phyloP scores from a whole-genome alignment of 352 stramenopile genomes.

The Halophytophthora polymorphica region DNA sequence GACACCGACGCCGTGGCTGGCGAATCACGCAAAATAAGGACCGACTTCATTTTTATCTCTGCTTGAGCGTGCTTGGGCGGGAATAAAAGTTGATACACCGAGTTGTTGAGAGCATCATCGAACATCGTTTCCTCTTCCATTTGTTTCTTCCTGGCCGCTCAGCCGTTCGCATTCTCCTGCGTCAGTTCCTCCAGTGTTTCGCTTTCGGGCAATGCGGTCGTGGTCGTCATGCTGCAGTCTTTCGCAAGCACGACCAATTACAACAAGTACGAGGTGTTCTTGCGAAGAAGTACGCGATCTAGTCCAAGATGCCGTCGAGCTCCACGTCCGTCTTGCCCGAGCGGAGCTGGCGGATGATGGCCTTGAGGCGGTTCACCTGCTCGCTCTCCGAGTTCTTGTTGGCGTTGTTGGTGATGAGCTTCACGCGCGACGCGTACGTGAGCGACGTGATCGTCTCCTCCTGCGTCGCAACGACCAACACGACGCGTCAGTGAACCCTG shows the following conservation, averaged over 20 bases:
- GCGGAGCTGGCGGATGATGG: slow-evolving; percentile 78
- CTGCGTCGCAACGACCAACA: slow-evolving; percentile 11
- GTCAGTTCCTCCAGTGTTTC: too few species aligned
- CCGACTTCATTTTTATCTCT: slow-evolving; percentile 41
- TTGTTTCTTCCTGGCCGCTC: slow-evolving; percentile 20
- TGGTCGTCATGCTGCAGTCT: neutral
- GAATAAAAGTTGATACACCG: slow-evolving; percentile 74
- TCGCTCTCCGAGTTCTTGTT: slow-evolving; percentile 87
- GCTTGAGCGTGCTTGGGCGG: slow-evolving; percentile 22
- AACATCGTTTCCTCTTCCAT: slow-evolving; percentile 13
- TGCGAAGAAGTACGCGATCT: neutral
- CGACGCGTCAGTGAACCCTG: slow-evolving; percentile 2
- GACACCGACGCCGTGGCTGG: slow-evolving; percentile 20
- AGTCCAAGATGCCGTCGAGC: slow-evolving; percentile 63
- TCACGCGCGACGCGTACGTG: slow-evolving; percentile 79
- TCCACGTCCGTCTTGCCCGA: slow-evolving; percentile 66
- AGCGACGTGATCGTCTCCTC: slow-evolving; percentile 85
- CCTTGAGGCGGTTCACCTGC: slow-evolving; percentile 77
- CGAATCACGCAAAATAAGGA: slow-evolving; percentile 17
- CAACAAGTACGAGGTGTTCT: slow-evolving; percentile 1
- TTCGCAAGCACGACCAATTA: neutral
- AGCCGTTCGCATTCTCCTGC: too few species aligned
- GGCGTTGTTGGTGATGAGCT: slow-evolving; percentile 87
- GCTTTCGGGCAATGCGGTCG: neutral
- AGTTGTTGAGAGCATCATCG: slow-evolving; percentile 80